These are phyloP conservation scores for Cytospora piceicola DNA, from an alignment of 2,329 filamentous ascomycete species.

Conservation along the genomic window DNA sequence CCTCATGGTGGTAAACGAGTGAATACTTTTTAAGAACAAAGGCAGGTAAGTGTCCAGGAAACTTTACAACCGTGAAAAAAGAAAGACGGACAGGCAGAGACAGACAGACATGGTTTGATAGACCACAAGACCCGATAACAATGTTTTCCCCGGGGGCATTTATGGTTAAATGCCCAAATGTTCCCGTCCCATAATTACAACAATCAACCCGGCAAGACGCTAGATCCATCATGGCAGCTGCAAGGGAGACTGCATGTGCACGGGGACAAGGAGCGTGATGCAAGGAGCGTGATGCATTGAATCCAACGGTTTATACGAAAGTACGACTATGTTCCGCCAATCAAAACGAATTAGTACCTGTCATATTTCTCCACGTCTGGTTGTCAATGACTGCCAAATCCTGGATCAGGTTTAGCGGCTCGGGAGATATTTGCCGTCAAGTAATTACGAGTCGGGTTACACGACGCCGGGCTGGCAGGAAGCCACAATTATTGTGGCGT, in stretches of 20 bases:
- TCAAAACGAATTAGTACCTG: background rate
- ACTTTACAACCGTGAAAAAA: background rate
- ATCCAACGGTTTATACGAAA: background rate
- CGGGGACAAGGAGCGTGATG: constrained; percentile 1
- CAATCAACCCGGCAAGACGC: background rate
- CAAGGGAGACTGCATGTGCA: background rate
- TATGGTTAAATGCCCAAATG: background rate
- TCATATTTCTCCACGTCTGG: background rate
- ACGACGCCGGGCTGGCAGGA: no score
- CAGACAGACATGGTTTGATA: background rate
- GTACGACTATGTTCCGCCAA: background rate
- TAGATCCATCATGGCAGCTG: background rate
- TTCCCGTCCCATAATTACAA: background rate
- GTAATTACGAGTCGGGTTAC: background rate
- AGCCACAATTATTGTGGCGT: background rate
- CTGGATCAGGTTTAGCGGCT: background rate
- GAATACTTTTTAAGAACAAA: background rate
- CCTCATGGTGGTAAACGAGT: constrained; percentile 9
- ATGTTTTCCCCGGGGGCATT: background rate
- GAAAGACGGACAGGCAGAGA: background rate
- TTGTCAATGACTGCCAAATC: background rate
- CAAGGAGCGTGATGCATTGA: no score
- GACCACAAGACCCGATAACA: background rate
- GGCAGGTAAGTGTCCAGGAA: background rate
- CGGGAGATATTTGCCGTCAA: background rate